Conservation (phyloP, 1,284 basidiomycete genomes). For the Ustilago cynodontis region DNA sequence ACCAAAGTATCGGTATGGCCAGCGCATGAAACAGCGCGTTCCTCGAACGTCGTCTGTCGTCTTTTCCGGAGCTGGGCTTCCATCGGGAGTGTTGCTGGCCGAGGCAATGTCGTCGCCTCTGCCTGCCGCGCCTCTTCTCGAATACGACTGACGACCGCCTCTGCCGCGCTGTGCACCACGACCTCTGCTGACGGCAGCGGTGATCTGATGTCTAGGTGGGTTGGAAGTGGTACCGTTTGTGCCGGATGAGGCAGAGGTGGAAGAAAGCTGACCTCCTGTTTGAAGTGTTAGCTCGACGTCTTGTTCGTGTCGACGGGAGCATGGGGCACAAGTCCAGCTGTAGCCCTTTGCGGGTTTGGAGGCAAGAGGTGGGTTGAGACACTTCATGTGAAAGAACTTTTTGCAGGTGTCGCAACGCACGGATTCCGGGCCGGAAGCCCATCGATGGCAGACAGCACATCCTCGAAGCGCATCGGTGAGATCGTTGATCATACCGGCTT, state of each 20-base stretch:
- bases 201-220: constrained; percentile 27
- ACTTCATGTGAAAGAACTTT: constrained; percentile 93
- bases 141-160: constrained; percentile 14
- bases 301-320: constrained; percentile 87
- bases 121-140: constrained; percentile 30
- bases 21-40: constrained; percentile 86
- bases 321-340: constrained; percentile 96
- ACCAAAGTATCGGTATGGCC: constrained; percentile 96
- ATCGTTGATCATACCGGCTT: constrained; percentile 90
- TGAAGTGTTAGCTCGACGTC: constrained; percentile 77
- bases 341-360: constrained; percentile 96
- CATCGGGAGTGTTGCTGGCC: constrained; percentile 40
- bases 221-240: constrained; percentile 20
- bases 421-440: constrained; percentile 80
- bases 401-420: constrained; percentile 95
- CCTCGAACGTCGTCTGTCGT: constrained; percentile 65
- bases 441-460: constrained; percentile 86
- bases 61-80: constrained; percentile 48
- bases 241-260: constrained; percentile 19
- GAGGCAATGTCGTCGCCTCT: constrained; percentile 37
- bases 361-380: constrained; percentile 91
- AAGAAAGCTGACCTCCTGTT: constrained; percentile 35
- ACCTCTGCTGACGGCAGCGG: constrained; percentile 21
- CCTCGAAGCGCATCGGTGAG: constrained; percentile 86
- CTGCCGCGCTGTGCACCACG: constrained; percentile 38